A percentile compares a stretch with the other conserved stretches of the same genome.
Conservation (phyloP, 2,329 filamentous ascomycete species). For the Botrytis hyacinthi region DNA sequence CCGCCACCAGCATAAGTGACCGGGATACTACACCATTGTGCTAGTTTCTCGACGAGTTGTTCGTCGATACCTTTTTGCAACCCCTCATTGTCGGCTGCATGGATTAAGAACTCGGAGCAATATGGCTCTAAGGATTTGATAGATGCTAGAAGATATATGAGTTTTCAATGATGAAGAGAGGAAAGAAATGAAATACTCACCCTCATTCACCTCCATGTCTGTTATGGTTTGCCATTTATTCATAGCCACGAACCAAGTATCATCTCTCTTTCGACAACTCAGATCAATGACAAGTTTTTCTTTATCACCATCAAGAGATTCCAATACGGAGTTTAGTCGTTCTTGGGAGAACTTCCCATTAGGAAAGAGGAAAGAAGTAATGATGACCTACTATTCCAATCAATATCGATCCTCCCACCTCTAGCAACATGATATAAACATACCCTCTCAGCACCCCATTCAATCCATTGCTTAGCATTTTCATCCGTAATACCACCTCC, state of each 20-base stretch:
- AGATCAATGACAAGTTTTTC: slow-evolving; percentile 89
- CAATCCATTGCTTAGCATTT: slow-evolving; percentile 86
- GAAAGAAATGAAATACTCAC: slow-evolving; percentile 47
- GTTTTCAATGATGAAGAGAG: slow-evolving; percentile 3
- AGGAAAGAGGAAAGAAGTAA: slow-evolving; percentile 94
- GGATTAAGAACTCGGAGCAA: slow-evolving; percentile 95
- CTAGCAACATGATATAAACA: slow-evolving; percentile 23
- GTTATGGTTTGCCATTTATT: slow-evolving; percentile 99
- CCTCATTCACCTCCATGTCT: slow-evolving; percentile 88
- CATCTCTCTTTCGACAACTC: slow-evolving; percentile 73
- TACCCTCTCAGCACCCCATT: slow-evolving; percentile 86
- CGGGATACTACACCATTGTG: slow-evolving; percentile 85
- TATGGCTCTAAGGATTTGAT: slow-evolving; percentile 81
- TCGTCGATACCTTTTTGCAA: slow-evolving; percentile 89
- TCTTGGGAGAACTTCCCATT: slow-evolving; percentile 75
- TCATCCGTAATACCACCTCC: slow-evolving; percentile 88
- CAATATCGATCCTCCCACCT: slow-evolving; percentile 14
- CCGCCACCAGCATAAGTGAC: slow-evolving; percentile 98
- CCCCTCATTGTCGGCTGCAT: slow-evolving; percentile 95
- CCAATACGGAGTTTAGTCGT: slow-evolving; percentile 71
- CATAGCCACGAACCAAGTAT: slow-evolving; percentile 95
- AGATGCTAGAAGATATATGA: slow-evolving; percentile 56
- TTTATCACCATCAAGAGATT: slow-evolving; percentile 69
- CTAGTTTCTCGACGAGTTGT: slow-evolving; percentile 71
- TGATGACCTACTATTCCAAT: slow-evolving; percentile 70